Evolutionary conservation across 2,329 filamentous ascomycete genomes (phyloP).

Genomic region (Emergomyces pasteurianus): DNA sequence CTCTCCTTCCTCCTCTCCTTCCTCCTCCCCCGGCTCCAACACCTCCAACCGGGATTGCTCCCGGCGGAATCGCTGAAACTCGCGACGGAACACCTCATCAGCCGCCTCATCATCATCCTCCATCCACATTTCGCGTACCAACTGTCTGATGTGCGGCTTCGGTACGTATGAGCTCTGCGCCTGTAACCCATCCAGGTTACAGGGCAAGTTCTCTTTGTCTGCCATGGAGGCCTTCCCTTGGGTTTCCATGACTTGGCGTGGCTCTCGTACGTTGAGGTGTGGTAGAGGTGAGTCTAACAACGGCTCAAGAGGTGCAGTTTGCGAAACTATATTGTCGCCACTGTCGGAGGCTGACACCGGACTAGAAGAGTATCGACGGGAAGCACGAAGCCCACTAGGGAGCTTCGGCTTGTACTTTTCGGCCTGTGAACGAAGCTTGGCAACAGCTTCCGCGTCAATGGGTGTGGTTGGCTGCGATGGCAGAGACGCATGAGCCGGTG

Average conservation of each 20-base stretch:
- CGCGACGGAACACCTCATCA: constrained; percentile 1
- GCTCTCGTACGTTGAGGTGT: neutral
- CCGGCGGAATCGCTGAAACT: constrained; percentile 1
- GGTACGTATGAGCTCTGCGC: neutral
- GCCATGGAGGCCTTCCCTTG: neutral
- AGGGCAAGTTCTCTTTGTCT: neutral
- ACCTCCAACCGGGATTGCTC: neutral
- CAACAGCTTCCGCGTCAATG: constrained; percentile 20
- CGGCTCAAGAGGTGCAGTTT: neutral
- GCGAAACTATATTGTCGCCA: neutral
- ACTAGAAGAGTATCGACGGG: constrained; percentile 7
- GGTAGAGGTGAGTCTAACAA: neutral
- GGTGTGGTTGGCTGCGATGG: constrained; percentile 14
- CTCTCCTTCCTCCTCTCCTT: neutral
- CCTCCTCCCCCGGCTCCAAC: neutral
- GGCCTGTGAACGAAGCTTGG: constrained; percentile 24
- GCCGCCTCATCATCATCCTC: constrained; percentile 2
- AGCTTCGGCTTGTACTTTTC: constrained; percentile 34
- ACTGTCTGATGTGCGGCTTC: neutral
- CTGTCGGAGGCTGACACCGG: constrained; percentile 1
- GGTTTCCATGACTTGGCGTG: neutral
- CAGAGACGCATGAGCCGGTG: constrained; percentile 8
- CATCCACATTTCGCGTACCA: constrained; percentile 4
- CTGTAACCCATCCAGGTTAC: neutral
- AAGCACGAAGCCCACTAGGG: constrained; percentile 22